Base-by-base conservation (phyloP, 2,329 filamentous ascomycete genomes). In the Paecilomyces fulvus region DNA sequence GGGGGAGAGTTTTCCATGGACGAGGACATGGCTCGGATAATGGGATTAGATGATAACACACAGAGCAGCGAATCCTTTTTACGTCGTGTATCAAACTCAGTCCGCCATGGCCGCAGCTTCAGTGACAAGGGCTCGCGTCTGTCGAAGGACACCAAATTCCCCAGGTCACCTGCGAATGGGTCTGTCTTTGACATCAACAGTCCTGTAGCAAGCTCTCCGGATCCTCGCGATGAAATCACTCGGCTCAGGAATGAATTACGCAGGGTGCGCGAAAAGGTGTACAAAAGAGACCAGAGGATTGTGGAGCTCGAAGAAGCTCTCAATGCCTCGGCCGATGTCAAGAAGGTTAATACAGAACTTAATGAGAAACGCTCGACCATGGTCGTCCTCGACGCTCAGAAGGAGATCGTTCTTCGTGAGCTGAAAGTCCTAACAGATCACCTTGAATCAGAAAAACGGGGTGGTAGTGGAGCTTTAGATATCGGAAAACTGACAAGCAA, bases 291-390 rank as follows among this genome's bases (percentile, higher is more conserved):
- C 64, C 87, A 92, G 69, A 83, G 87, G 58, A 90, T 96, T 54
- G 85, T 89, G 1, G 92, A 96, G 73, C 83, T 99, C 54, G 77
- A 83, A 73, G 67, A 77, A 63, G 63, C 75, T 75, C 74, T 86
- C 61, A 83, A 84, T 62, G 80, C 79, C 28, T 80, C 81, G 4
- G 78, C 77, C 12, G 82, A 83, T 59, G 83, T 86, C 59, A 88
- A 88, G 73, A 87, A 86, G 64, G 84, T 95, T 30, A 95, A 95
- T 72, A 91, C 88, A 64, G 92, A 92, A 69, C 78, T 97, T 23
- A 81, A 89, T 33, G 92, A 97, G 73, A 97, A 97, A 77, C 83
- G 94, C 57, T 96, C 95, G 66, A 97, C 94, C 0, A 94, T 99
- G 70, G 92, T 92, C 6, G 89, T 95, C 17, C 79, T 97, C 53